Conservation (phyloP, 2,329 filamentous ascomycete genomes). For the Didymella lethalis region DNA sequence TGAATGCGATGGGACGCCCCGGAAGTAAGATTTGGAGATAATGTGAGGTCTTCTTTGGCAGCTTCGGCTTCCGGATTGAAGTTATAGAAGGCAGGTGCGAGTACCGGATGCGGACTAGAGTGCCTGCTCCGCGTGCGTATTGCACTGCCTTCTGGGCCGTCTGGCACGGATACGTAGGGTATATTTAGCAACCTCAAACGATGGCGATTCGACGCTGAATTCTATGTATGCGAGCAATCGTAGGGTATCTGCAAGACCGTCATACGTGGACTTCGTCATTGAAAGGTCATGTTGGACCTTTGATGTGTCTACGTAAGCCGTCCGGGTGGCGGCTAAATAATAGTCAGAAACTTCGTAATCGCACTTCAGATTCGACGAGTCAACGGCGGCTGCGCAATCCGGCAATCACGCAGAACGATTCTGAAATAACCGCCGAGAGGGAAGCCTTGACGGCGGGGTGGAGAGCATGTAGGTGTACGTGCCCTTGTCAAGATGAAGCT, state of each 20-base stretch:
- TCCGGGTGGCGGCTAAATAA: background rate
- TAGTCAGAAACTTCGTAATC: background rate
- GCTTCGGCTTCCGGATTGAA: constrained; percentile 11
- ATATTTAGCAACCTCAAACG: constrained; percentile 14
- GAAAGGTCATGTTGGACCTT: constrained; percentile 1
- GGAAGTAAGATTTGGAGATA: background rate
- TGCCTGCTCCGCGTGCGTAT: constrained; percentile 10
- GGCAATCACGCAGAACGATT: background rate
- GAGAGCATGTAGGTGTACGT: constrained; percentile 6
- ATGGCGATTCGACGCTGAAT: background rate
- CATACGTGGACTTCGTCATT: constrained; percentile 12
- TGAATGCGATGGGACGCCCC: background rate
- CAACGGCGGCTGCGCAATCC: background rate
- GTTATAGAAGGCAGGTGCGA: background rate
- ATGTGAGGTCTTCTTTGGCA: background rate
- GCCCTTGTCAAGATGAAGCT: constrained; percentile 12
- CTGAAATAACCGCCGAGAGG: background rate
- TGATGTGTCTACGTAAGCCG: constrained; percentile 4
- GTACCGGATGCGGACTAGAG: constrained; percentile 12
- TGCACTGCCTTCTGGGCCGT: constrained; percentile 18
- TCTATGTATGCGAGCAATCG: background rate
- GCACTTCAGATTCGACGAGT: background rate
- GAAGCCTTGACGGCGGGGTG: constrained; percentile 1
- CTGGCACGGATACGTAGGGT: constrained; percentile 21
- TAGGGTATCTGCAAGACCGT: background rate